Conservation (phyloP, 306 rosid species). For the Casuarina equisetifolia region DNA sequence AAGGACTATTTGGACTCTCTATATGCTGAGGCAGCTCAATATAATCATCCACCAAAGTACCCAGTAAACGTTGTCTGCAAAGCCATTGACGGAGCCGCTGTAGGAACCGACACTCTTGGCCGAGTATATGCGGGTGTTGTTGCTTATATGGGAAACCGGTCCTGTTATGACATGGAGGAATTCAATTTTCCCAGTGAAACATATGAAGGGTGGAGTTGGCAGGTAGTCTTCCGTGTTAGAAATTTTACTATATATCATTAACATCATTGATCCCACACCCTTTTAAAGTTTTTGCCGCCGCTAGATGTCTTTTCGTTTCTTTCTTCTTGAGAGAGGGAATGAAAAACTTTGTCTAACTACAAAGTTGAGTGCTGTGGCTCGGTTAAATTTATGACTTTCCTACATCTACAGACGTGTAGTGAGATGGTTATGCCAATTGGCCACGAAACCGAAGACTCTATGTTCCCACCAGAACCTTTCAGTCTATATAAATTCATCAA, state of each 20-base stretch:
- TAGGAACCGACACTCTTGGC: conserved; percentile 23
- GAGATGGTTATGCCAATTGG: conserved; percentile 59
- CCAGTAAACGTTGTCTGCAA: conserved; percentile 27
- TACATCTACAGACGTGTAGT: conserved; percentile 45
- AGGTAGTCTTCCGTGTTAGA: conserved; percentile 24
- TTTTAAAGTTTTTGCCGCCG: too few species aligned
- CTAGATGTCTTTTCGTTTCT: too few species aligned
- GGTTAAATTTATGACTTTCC: background rate
- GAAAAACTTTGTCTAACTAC: too few species aligned
- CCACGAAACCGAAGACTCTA: conserved; percentile 34
- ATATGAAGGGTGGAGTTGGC: conserved; percentile 41
- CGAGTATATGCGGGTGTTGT: conserved; percentile 38
- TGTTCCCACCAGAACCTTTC: conserved; percentile 53
- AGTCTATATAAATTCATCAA: conserved; percentile 22
- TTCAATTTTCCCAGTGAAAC: conserved; percentile 22
- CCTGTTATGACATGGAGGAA: conserved; percentile 33
- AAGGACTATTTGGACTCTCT: conserved; percentile 25
- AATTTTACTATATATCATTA: background rate
- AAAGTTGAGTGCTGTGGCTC: too few species aligned
- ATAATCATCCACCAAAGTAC: conserved; percentile 27
- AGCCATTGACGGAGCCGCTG: conserved; percentile 31
- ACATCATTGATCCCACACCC: too few species aligned
- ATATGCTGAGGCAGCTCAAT: conserved; percentile 32
- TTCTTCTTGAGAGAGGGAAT: too few species aligned
- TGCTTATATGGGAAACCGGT: background rate